phyloP scores from a whole-genome alignment of 768 basidiomycete species.

The Dendrothele bispora region DNA sequence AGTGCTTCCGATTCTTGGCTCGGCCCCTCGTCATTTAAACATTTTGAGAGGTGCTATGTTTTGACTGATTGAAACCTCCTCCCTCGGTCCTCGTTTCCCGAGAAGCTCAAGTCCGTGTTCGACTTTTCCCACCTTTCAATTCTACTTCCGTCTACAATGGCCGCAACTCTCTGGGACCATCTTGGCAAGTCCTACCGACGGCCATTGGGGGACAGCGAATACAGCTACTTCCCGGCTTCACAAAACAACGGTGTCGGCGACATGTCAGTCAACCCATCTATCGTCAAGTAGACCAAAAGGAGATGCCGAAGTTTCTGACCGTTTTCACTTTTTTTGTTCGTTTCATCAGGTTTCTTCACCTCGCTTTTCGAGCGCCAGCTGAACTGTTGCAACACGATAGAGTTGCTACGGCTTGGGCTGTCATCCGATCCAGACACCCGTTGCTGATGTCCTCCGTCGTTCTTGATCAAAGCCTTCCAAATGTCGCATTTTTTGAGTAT shows the following conservation, averaged over 20 bases:
- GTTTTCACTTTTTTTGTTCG: not conserved
- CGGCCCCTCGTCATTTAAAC: too few species aligned
- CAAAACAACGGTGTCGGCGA: slow-evolving; percentile 28
- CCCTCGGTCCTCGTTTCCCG: too few species aligned
- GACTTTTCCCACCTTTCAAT: too few species aligned
- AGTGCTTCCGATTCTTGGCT: too few species aligned
- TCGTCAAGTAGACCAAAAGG: too few species aligned
- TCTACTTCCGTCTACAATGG: slow-evolving; percentile 2
- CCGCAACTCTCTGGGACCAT: too few species aligned
- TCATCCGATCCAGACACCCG: slow-evolving; percentile 56
- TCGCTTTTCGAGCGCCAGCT: slow-evolving; percentile 26
- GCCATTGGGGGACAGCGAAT: slow-evolving; percentile 29
- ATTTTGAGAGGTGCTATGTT: too few species aligned
- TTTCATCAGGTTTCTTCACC: slow-evolving; percentile 28
- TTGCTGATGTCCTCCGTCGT: slow-evolving; percentile 49
- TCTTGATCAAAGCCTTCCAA: slow-evolving; percentile 22
- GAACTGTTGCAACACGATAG: slow-evolving; percentile 27
- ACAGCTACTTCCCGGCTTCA: slow-evolving; percentile 29
- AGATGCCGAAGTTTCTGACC: not conserved
- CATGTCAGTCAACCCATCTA: slow-evolving; percentile 25
- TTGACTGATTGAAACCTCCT: too few species aligned
- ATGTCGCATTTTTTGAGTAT: not conserved
- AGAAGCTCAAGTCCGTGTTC: too few species aligned
- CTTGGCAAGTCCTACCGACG: too few species aligned
- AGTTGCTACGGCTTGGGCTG: slow-evolving; percentile 54